A percentile compares a stretch with the other conserved stretches of the same genome.
Evolutionary conservation across 352 stramenopile species (phyloP).

Genomic region (Phytophthora sansomeana): DNA sequence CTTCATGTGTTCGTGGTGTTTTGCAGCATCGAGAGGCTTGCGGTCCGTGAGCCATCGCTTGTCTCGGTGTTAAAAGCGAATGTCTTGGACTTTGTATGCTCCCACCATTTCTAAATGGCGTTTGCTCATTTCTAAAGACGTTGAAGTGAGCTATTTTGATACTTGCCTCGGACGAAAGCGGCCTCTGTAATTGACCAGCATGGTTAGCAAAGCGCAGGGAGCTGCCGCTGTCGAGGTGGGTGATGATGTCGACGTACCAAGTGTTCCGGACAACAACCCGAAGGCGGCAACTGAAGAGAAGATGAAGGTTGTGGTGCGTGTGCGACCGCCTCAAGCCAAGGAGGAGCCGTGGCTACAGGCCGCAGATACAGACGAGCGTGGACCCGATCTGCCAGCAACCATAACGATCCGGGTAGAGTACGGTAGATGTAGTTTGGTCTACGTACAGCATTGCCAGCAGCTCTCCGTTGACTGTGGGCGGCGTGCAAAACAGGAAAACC

Average conservation of each 20-base stretch:
- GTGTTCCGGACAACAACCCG: constrained; percentile 5
- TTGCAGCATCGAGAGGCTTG: no score
- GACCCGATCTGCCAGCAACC: constrained; percentile 23
- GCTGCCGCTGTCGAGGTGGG: neutral
- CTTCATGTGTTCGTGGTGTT: no score
- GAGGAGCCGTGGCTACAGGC: constrained; percentile 50
- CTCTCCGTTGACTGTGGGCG: neutral
- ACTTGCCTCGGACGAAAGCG: neutral
- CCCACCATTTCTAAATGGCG: no score
- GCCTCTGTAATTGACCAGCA: constrained; percentile 1
- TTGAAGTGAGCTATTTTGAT: constrained; percentile 18
- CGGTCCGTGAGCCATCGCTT: neutral
- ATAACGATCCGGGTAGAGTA: constrained; percentile 46
- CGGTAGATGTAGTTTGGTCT: neutral
- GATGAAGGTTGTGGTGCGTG: constrained; percentile 69
- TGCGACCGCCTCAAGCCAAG: constrained; percentile 58
- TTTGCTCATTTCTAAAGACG: no score
- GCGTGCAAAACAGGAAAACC: constrained; percentile 40
- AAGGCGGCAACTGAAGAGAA: constrained; percentile 45
- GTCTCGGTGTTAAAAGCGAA: neutral
- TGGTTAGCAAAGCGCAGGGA: constrained; percentile 10
- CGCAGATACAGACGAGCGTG: constrained; percentile 2
- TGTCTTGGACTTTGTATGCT: no score
- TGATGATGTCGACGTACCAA: constrained; percentile 1
- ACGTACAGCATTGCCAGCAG: neutral